Evolutionary conservation across 1,284 basidiomycete genomes (phyloP).

Genomic region (Agroathelia rolfsii): DNA sequence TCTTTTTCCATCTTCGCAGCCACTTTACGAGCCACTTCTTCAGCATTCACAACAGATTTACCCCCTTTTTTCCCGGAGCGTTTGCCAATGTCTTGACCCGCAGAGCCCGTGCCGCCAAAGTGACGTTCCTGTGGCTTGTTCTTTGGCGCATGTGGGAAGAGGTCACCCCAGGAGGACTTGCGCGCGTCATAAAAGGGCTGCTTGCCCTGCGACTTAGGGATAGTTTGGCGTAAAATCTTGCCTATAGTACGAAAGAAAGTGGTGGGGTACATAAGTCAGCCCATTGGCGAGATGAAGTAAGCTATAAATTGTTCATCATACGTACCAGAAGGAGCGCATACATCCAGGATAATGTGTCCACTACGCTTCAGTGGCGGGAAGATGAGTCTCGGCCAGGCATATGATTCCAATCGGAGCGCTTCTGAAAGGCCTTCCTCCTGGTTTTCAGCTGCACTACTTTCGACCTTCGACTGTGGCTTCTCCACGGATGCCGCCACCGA

Average conservation of each 20-base stretch:
- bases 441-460: conserved; percentile 2
- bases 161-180: conserved; percentile 89
- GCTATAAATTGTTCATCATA: conserved; percentile 8
- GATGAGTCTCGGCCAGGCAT: conserved; percentile 84
- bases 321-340: conserved; percentile 75
- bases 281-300: conserved; percentile 7
- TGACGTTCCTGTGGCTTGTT: conserved; percentile 58
- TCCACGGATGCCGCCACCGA: not conserved
- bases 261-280: too few species aligned
- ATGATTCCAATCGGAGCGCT: conserved; percentile 56
- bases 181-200: conserved; percentile 93
- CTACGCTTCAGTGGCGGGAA: conserved; percentile 86
- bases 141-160: conserved; percentile 84
- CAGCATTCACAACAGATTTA: too few species aligned
- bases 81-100: conserved; percentile 52
- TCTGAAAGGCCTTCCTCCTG: conserved; percentile 29
- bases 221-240: conserved; percentile 83
- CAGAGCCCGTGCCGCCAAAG: conserved; percentile 19
- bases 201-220: conserved; percentile 88
- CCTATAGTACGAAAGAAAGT: conserved; percentile 35
- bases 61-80: conserved; percentile 26
- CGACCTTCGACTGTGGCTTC: conserved; percentile 2
- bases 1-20: conserved; percentile 13
- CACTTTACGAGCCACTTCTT: too few species aligned
- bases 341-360: conserved; percentile 90